phyloP scores from a whole-genome alignment of 2,329 filamentous ascomycete species.

The Zopfia rhizophila region DNA sequence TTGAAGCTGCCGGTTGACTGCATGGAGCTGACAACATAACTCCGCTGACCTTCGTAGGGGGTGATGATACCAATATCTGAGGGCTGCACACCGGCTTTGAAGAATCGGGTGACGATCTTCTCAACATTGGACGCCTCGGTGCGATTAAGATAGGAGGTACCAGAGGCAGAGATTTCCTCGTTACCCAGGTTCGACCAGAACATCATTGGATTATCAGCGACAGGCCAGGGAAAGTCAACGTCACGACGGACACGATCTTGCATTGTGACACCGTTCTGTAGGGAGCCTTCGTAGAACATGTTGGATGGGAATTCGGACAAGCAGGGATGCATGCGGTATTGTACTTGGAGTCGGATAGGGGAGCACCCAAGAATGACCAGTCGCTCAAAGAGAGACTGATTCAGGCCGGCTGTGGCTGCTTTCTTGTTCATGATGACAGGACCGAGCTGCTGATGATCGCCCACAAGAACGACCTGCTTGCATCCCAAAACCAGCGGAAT shows the following conservation, averaged over 20 bases:
- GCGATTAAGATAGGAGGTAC: slow-evolving; percentile 97
- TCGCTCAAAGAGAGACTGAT: slow-evolving; percentile 98
- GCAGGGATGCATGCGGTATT: slow-evolving; percentile 99
- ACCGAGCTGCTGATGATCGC: slow-evolving; percentile 96
- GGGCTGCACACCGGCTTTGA: slow-evolving; percentile 97
- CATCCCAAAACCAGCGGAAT: slow-evolving; percentile 96
- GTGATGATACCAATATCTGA: slow-evolving; percentile 97
- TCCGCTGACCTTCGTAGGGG: slow-evolving; percentile 97
- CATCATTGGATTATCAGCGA: slow-evolving; percentile 97
- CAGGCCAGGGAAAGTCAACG: slow-evolving; percentile 98
- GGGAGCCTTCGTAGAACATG: slow-evolving; percentile 98
- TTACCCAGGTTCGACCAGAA: slow-evolving; percentile 99
- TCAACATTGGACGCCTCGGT: slow-evolving; percentile 98
- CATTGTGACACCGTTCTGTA: slow-evolving; percentile 95
- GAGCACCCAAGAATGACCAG: slow-evolving; percentile 90
- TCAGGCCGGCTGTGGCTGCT: slow-evolving; percentile 94
- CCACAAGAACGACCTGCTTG: slow-evolving; percentile 98
- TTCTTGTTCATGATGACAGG: slow-evolving; percentile 99
- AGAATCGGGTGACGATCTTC: slow-evolving; percentile 98
- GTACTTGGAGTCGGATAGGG: slow-evolving; percentile 93
- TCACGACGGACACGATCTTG: slow-evolving; percentile 89
- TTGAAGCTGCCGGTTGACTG: slow-evolving; percentile 97
- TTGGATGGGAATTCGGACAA: slow-evolving; percentile 97
- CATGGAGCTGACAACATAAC: slow-evolving; percentile 99
- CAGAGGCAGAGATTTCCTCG: slow-evolving; percentile 97